Evolutionary conservation across 2,329 filamentous ascomycete species (phyloP).

Genomic region (Hypocreales sp.): DNA sequence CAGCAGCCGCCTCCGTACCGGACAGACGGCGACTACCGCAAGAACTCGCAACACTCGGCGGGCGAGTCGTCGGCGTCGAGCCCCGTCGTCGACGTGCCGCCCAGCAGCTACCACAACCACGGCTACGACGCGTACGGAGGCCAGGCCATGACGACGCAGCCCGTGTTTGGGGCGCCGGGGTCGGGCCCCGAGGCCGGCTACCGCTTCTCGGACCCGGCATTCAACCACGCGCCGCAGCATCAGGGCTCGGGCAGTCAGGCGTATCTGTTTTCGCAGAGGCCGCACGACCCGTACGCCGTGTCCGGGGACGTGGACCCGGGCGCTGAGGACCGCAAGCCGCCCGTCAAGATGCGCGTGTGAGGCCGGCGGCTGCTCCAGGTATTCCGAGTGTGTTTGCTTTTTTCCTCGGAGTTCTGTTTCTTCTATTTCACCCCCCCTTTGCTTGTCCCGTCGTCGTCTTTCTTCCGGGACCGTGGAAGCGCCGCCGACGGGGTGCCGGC

Average conservation of each 20-base stretch:
- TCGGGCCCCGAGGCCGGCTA: neutral
- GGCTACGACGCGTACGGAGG: neutral
- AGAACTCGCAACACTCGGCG: constrained; percentile 2
- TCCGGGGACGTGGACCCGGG: neutral
- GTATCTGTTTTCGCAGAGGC: too few relatives aligned
- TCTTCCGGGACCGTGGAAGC: too few relatives aligned
- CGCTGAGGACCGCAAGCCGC: neutral
- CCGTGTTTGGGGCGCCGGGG: neutral
- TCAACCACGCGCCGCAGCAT: neutral
- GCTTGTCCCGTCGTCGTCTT: too few relatives aligned
- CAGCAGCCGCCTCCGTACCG: constrained; percentile 1
- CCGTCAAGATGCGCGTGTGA: neutral
- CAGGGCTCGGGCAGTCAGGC: too few relatives aligned
- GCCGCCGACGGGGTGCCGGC: too few relatives aligned
- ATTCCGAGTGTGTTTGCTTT: constrained; percentile 2
- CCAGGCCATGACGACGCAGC: neutral
- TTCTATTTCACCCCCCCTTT: too few relatives aligned
- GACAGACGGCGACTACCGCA: constrained; percentile 3
- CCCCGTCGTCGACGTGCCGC: neutral
- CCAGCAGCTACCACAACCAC: neutral
- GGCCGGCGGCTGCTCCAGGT: neutral
- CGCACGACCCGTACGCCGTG: neutral
- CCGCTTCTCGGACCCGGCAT: neutral
- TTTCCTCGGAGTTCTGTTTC: too few relatives aligned
- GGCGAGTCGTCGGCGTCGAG: neutral